Conservation (phyloP, 2,329 filamentous ascomycete genomes). For the Colletotrichum trifolii region DNA sequence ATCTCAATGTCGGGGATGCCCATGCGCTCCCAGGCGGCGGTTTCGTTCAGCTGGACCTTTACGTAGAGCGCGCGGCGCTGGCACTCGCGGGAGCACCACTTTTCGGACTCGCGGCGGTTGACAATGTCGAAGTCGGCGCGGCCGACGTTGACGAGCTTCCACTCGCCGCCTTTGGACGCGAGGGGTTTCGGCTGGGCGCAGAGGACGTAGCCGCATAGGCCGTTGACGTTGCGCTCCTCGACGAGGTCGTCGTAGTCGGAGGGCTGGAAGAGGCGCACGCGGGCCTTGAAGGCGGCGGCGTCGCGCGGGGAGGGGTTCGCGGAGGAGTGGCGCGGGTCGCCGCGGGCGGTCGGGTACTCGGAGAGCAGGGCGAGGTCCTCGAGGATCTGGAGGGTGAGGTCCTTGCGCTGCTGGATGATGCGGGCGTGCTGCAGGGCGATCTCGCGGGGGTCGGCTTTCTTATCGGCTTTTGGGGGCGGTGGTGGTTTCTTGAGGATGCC, state of each 20-base stretch:
- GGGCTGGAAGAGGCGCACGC: conserved; percentile 81
- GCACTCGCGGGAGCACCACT: conserved; percentile 88
- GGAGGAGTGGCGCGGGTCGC: conserved; percentile 49
- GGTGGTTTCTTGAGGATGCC: conserved; percentile 70
- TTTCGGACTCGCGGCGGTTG: conserved; percentile 77
- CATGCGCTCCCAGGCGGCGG: conserved; percentile 85
- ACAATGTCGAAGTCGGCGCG: conserved; percentile 74
- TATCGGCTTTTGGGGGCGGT: conserved; percentile 51
- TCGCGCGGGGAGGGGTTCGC: conserved; percentile 68
- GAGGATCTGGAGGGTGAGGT: conserved; percentile 79
- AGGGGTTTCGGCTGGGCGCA: conserved; percentile 74
- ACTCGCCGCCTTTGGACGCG: conserved; percentile 69
- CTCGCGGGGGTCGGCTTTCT: conserved; percentile 60
- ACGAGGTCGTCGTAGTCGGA: conserved; percentile 90
- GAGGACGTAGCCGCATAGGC: conserved; percentile 84
- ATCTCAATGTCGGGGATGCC: conserved; percentile 67
- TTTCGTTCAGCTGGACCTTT: conserved; percentile 87
- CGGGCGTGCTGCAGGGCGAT: conserved; percentile 85
- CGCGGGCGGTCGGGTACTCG: conserved; percentile 60
- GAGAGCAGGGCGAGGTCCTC: conserved; percentile 78
- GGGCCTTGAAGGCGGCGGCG: conserved; percentile 70
- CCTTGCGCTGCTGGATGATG: conserved; percentile 84
- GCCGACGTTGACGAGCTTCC: conserved; percentile 70
- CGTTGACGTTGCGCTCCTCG: conserved; percentile 86
- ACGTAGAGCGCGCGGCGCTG: conserved; percentile 84